phyloP scores from a whole-genome alignment of 805 yeast species.

The Schwanniomyces sp. region DNA sequence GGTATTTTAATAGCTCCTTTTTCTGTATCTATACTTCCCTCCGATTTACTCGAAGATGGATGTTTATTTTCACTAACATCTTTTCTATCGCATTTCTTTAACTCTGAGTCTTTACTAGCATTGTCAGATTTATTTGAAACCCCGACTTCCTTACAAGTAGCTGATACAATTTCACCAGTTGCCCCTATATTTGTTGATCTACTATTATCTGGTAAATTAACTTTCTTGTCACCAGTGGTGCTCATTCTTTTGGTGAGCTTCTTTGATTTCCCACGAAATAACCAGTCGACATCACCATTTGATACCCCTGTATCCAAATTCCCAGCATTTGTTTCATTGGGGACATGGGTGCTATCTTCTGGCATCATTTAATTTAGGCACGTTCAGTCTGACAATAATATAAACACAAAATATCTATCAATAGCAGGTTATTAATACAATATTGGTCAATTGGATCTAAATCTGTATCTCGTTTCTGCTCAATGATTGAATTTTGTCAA shows the following conservation, averaged over 20 bases:
- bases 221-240: constrained; percentile 3
- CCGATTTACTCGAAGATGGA: background rate
- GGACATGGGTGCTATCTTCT: constrained; percentile 1
- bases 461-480: background rate
- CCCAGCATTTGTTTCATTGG: constrained; percentile 1
- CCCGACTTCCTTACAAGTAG: background rate
- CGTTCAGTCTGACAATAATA: background rate
- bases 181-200: background rate
- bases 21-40: background rate
- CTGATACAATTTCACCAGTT: background rate
- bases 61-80: background rate
- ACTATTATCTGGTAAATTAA: background rate
- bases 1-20: background rate
- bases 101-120: background rate
- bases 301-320: constrained; percentile 52
- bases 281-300: constrained; percentile 82
- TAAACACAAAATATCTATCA: background rate
- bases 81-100: background rate
- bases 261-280: constrained; percentile 74
- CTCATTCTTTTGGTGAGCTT: constrained; percentile 47
- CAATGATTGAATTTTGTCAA: too few relatives aligned
- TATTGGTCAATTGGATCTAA: background rate
- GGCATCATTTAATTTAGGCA: background rate
- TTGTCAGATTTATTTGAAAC: background rate
- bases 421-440: background rate